These are phyloP conservation scores for Cyclotella cryptica DNA, from an alignment of 108 stramenopile species.

Conservation along the genomic window DNA sequence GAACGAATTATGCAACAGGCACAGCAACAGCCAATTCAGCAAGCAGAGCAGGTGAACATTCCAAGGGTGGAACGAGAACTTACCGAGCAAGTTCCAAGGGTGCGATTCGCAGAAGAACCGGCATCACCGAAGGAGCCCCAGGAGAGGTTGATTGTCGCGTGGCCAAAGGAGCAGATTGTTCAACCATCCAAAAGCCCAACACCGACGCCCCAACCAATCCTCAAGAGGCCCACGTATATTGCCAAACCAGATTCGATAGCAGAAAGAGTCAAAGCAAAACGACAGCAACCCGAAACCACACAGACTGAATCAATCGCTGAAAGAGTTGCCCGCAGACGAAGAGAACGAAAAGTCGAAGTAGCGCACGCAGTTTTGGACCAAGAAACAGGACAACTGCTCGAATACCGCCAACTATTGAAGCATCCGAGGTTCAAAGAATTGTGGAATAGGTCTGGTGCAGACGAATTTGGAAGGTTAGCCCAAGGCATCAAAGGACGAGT, in stretches of 20 bases:
- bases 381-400: slow-evolving; percentile 45
- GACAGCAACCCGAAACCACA: background rate
- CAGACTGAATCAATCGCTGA: slow-evolving; percentile 8
- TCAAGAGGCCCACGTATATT: slow-evolving; percentile 20
- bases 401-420: background rate
- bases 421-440: slow-evolving; percentile 13
- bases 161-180: too few species aligned
- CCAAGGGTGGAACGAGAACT: slow-evolving; percentile 8
- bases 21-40: background rate
- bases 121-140: too few species aligned
- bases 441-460: slow-evolving; percentile 15
- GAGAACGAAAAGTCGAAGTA: too few species aligned
- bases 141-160: too few species aligned
- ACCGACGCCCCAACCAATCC: slow-evolving; percentile 9
- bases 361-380: slow-evolving; percentile 23
- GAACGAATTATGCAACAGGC: slow-evolving; percentile 5
- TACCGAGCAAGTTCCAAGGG: slow-evolving; percentile 4
- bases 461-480: slow-evolving; percentile 29
- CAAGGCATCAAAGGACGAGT: too few species aligned
- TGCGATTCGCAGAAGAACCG: slow-evolving; percentile 1
- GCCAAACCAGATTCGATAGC: slow-evolving; percentile 5
- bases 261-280: background rate
- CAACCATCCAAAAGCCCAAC: background rate
- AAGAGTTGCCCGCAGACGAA: background rate
- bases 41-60: background rate